Evolutionary conservation across 441 rosid genomes (phyloP).

Genomic region (Lepidium campestre): DNA sequence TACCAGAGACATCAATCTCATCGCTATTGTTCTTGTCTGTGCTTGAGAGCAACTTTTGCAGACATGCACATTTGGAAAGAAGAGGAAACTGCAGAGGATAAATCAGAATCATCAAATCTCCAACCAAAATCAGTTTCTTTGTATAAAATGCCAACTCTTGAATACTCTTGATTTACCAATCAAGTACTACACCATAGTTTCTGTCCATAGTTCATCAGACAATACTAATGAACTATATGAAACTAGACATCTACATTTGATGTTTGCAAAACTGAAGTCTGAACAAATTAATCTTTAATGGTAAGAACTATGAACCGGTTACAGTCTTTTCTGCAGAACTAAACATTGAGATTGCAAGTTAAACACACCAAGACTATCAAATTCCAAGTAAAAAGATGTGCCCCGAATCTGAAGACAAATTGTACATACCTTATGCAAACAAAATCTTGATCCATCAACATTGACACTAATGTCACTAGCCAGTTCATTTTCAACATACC

Average conservation of each 20-base stretch:
- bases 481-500: slow-evolving; percentile 67
- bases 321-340: neutral
- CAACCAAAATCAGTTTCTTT: neutral
- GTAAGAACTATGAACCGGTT: neutral
- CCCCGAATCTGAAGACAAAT: neutral
- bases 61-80: slow-evolving; percentile 56
- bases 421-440: slow-evolving; percentile 68
- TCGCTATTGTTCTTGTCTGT: slow-evolving; percentile 37
- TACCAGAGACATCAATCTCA: slow-evolving; percentile 55
- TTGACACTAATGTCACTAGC: slow-evolving; percentile 54
- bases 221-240: neutral
- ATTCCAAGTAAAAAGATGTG: neutral
- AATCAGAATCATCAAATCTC: neutral
- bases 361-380: neutral
- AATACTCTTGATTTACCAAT: neutral
- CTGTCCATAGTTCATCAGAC: neutral
- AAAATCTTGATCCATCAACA: slow-evolving; percentile 56
- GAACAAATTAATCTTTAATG: neutral
- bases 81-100: slow-evolving; percentile 66
- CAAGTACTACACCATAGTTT: neutral
- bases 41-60: slow-evolving; percentile 55
- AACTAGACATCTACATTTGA: neutral
- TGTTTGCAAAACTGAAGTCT: neutral
- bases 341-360: neutral
- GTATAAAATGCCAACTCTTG: neutral